phyloP scores from a whole-genome alignment of 352 stramenopile genomes.

The Phytopythium vexans region DNA sequence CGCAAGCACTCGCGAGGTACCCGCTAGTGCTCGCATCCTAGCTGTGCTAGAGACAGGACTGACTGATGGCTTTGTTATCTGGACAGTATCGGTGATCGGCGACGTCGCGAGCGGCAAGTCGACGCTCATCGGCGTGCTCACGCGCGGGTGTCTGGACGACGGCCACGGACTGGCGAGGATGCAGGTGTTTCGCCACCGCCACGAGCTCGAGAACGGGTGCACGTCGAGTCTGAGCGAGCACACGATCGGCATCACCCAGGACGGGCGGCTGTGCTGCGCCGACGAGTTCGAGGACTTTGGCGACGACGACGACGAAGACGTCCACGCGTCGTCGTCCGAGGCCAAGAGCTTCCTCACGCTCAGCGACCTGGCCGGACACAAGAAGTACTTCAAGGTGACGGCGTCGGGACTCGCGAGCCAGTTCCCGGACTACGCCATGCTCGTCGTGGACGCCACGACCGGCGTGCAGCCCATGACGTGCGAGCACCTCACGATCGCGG shows the following conservation, averaged over 20 bases:
- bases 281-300: constrained; percentile 53
- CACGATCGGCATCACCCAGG: constrained; percentile 63
- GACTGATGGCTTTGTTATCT: not conserved
- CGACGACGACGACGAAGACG: constrained; percentile 31
- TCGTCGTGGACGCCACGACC: constrained; percentile 65
- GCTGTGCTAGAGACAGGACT: not conserved
- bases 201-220: constrained; percentile 88
- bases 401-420: constrained; percentile 78
- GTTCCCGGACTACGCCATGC: constrained; percentile 85
- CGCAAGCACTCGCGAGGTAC: constrained; percentile 63
- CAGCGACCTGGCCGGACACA: constrained; percentile 78
- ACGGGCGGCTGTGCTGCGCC: constrained; percentile 52
- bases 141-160: constrained; percentile 78
- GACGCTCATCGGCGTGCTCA: constrained; percentile 88
- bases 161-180: constrained; percentile 82
- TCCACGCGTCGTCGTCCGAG: not conserved
- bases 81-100: constrained; percentile 78
- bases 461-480: constrained; percentile 77
- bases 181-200: constrained; percentile 87
- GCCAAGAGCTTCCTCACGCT: constrained; percentile 49
- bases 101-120: constrained; percentile 88
- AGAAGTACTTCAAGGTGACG: constrained; percentile 90
- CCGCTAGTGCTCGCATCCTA: not conserved
- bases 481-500: constrained; percentile 75
- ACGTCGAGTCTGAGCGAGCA: constrained; percentile 89